phyloP scores from a whole-genome alignment of 345 rosid genomes.

The Eutrema japonicum region DNA sequence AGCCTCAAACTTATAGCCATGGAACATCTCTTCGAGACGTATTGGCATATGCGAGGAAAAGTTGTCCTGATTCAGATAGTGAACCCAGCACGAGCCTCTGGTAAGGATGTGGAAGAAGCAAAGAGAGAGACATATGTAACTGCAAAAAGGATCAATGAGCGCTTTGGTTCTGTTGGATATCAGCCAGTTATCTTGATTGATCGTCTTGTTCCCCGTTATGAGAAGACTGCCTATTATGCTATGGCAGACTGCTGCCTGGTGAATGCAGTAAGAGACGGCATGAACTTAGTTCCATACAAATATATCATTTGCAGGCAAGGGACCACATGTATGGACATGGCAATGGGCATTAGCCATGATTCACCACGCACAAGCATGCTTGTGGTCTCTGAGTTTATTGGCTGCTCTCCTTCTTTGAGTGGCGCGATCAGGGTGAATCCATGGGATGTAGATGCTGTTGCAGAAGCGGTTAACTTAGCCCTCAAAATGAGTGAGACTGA shows the following conservation, averaged over 20 bases:
- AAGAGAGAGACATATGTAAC: conserved; percentile 64
- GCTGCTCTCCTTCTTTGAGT: conserved; percentile 87
- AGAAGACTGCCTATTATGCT: conserved; percentile 83
- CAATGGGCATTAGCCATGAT: conserved; percentile 48
- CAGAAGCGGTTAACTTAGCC: conserved; percentile 65
- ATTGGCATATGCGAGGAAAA: conserved; percentile 60
- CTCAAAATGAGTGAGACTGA: conserved; percentile 63
- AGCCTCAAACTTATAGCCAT: conserved; percentile 71
- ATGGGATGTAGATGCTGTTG: conserved; percentile 78
- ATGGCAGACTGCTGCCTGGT: conserved; percentile 80
- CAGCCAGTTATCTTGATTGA: conserved; percentile 73
- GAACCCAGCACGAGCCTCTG: conserved; percentile 74
- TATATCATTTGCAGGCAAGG: conserved; percentile 83
- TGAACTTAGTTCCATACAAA: conserved; percentile 83
- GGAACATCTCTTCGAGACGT: conserved; percentile 69
- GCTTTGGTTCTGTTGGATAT: conserved; percentile 60
- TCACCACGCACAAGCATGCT: conserved; percentile 73
- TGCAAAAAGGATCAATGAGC: conserved; percentile 64
- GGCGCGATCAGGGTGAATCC: conserved; percentile 88
- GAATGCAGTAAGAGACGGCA: conserved; percentile 86
- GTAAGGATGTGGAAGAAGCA: conserved; percentile 80
- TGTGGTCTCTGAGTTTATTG: conserved; percentile 81
- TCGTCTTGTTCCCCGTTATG: conserved; percentile 70
- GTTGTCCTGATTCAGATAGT: conserved; percentile 78
- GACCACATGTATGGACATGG: conserved; percentile 60